Evolutionary conservation across 805 yeast genomes (phyloP).

Genomic region (Gaillardinia entomophila): DNA sequence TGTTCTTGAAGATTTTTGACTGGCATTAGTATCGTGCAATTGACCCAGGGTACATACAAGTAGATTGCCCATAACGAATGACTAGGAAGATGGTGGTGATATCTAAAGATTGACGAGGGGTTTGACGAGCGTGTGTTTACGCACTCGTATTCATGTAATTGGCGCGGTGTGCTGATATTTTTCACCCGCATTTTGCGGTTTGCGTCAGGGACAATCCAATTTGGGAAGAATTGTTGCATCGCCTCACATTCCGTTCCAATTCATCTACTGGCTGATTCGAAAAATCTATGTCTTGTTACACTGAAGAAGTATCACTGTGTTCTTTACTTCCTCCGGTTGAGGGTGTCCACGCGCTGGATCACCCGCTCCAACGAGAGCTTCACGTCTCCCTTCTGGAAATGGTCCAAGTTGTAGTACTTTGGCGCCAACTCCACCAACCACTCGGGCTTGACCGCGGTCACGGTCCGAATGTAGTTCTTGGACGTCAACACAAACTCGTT

Average conservation of each 20-base stretch:
- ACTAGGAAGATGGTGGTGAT: background rate
- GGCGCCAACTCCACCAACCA: constrained; percentile 86
- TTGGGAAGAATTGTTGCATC: no score
- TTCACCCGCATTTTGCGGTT: no score
- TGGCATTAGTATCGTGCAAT: constrained; percentile 10
- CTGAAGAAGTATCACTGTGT: no score
- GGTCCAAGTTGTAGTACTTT: constrained; percentile 56
- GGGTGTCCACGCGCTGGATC: constrained; percentile 39
- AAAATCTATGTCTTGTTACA: no score
- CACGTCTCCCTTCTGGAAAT: constrained; percentile 68
- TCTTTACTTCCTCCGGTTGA: constrained; percentile 16
- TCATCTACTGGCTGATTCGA: no score
- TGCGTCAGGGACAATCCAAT: no score
- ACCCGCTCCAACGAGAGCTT: constrained; percentile 63
- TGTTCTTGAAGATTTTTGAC: constrained; percentile 57
- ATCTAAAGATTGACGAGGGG: no score
- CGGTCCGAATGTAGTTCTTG: constrained; percentile 91
- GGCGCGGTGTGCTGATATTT: no score
- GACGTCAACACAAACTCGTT: constrained; percentile 93
- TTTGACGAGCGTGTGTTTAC: no score
- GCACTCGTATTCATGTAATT: no score
- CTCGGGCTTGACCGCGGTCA: constrained; percentile 84
- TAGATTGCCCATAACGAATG: background rate
- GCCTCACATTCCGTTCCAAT: no score
- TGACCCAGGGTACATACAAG: background rate